Percentiles rank a stretch among this genome's conserved stretches.
Evolutionary conservation across 345 rosid species (phyloP).

Genomic region (Crucihimalaya himalaica): DNA sequence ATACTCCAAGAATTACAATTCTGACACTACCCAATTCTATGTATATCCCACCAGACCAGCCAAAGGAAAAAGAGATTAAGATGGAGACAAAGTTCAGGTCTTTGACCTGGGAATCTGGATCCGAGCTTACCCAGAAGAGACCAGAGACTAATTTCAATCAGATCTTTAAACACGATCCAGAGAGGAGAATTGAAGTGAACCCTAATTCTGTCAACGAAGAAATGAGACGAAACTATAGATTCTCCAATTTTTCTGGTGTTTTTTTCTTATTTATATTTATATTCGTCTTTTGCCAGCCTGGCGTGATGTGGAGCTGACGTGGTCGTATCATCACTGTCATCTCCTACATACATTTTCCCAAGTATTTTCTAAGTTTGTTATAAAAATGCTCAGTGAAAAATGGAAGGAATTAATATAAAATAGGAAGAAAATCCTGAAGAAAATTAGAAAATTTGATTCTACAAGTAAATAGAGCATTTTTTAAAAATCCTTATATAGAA

Average conservation of each 20-base stretch:
- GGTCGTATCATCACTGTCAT: neutral
- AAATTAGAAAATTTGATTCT: neutral
- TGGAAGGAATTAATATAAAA: neutral
- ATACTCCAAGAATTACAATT: neutral
- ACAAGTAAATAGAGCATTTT: constrained; percentile 1
- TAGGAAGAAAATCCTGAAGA: no score
- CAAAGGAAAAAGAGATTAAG: neutral
- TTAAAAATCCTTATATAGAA: no score
- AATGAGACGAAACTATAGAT: constrained; percentile 22
- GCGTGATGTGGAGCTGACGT: constrained; percentile 18
- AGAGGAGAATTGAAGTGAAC: constrained; percentile 25
- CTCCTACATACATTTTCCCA: neutral
- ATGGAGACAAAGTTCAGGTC: constrained; percentile 23
- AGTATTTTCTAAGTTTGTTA: neutral
- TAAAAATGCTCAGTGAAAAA: neutral
- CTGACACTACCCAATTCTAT: constrained; percentile 16
- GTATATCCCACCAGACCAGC: neutral
- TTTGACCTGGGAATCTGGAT: constrained; percentile 35
- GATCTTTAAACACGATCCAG: constrained; percentile 25
- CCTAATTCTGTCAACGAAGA: constrained; percentile 40
- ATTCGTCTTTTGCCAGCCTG: constrained; percentile 14
- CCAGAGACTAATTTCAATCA: constrained; percentile 13
- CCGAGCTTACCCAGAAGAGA: constrained; percentile 5
- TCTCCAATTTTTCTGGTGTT: neutral
- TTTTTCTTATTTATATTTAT: neutral